Evolutionary conservation across 306 rosid genomes (phyloP).

Genomic region (Sicyos edulis): DNA sequence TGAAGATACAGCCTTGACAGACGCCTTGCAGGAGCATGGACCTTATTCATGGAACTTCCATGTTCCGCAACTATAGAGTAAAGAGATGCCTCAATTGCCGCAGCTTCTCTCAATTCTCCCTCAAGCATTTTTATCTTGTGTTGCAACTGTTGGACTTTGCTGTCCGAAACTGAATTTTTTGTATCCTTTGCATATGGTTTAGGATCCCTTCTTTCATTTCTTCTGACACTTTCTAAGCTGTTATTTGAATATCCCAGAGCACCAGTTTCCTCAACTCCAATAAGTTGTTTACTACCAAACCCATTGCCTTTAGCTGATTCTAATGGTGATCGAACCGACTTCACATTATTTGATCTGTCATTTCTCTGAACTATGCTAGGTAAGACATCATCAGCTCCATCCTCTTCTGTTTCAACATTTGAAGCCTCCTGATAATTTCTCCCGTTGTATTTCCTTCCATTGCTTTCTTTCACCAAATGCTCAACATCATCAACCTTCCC

Average conservation of each 20-base stretch:
- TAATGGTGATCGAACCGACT: constrained; percentile 75
- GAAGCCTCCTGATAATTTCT: constrained; percentile 31
- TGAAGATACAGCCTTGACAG: constrained; percentile 88
- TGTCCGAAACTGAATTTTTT: constrained; percentile 47
- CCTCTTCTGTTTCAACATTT: constrained; percentile 31
- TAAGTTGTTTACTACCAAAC: constrained; percentile 29
- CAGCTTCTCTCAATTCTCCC: constrained; percentile 94
- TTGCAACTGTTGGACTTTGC: constrained; percentile 64
- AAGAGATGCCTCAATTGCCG: constrained; percentile 81
- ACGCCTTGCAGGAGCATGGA: constrained; percentile 97
- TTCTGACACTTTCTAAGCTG: constrained; percentile 37
- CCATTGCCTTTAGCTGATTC: constrained; percentile 48
- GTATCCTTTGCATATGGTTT: constrained; percentile 69
- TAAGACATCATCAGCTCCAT: constrained; percentile 37
- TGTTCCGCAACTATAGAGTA: constrained; percentile 95
- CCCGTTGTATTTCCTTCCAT: constrained; percentile 24
- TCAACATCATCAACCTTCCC: constrained; percentile 33
- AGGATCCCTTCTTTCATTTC: constrained; percentile 55
- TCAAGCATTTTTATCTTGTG: constrained; percentile 77
- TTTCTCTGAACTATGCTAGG: constrained; percentile 30
- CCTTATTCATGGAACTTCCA: constrained; percentile 94
- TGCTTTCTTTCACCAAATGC: constrained; percentile 31
- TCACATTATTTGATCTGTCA: constrained; percentile 58
- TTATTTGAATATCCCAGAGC: constrained; percentile 44
- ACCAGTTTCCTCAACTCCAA: constrained; percentile 42